Base-by-base conservation (phyloP, 768 basidiomycete genomes). In the Candolleomyces eurysporus region DNA sequence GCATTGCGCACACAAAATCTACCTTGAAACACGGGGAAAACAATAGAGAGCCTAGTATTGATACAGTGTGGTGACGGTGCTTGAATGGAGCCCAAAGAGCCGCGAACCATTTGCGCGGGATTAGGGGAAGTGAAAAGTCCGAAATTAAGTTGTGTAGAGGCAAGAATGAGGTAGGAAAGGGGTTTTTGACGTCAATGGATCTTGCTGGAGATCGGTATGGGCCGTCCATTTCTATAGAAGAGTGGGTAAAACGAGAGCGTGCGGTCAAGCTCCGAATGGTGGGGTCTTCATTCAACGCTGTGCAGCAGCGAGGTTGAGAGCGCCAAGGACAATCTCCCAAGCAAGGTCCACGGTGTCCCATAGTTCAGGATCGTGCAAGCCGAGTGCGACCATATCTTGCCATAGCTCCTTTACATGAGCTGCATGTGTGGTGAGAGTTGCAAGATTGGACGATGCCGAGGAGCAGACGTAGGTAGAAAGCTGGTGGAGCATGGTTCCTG, bases 321-420 rank as follows among this genome's bases (percentile, higher is more conserved):
- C 82, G 42, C 82, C 82, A 48, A 84, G 78, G 48, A 91, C 80
- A 67, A 92, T 81, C 68, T 90, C 88, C 89, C 91, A 94, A 21
- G 90, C 89, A 64, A 88, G 82, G 66, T 92, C 88, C 65, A 94
- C 76, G 36, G 84, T 84, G 58, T 86, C 84, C 92, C 92, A 94
- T 42, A 94, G 76, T 59, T 87, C 85, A 42, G 83, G 79, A 66
- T 92, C 89, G 64, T 82, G 81, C 7, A 94, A 69, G 21, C 92
- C 92, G 43, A 94, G 84, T 11, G 85, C 83, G 55, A 86, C 87
- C 68, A 86, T 84, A 69, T 92, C 90, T 65, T 87, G 85, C 91
- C 91, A 94, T 21, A 93, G 76, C 63, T 89, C 91, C 66, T 88
- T 89, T 54, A 92, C 84, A 64, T 83, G 83, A 39, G 86, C 80